phyloP scores from a whole-genome alignment of 2,329 filamentous ascomycete species.

The Pseudopithomyces chartarum region DNA sequence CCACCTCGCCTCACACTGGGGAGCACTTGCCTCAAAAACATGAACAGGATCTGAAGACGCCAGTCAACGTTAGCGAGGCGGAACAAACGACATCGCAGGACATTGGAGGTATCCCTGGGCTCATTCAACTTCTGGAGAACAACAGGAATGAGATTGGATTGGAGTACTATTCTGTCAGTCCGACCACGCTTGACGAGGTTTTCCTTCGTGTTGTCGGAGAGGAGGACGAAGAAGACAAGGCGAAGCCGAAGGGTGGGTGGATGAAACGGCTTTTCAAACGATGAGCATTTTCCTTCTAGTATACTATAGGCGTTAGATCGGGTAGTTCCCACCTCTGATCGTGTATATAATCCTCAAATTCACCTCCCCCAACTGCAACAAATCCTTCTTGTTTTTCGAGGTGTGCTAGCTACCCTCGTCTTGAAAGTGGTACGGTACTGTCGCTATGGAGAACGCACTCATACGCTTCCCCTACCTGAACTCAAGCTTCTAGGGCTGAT shows the following conservation, averaged over 20 bases:
- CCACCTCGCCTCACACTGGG: slow-evolving; percentile 44
- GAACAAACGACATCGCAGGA: slow-evolving; percentile 13
- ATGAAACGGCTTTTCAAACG: slow-evolving; percentile 2
- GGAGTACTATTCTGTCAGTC: slow-evolving; percentile 84
- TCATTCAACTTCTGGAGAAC: slow-evolving; percentile 76
- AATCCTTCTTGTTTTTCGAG: no score
- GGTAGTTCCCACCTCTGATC: background rate
- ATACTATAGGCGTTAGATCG: background rate
- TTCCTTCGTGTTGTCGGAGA: slow-evolving; percentile 83
- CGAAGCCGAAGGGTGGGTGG: slow-evolving; percentile 15
- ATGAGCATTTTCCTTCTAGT: background rate
- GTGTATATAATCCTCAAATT: background rate
- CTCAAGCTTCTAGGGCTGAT: no score
- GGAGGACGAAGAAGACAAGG: slow-evolving; percentile 67
- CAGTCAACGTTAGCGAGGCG: slow-evolving; percentile 26
- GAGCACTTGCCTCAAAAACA: slow-evolving; percentile 7
- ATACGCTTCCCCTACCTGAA: no score
- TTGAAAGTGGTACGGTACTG: no score
- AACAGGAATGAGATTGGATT: slow-evolving; percentile 71
- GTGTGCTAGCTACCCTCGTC: no score
- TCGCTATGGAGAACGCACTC: no score
- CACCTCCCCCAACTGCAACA: no score
- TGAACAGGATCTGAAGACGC: slow-evolving; percentile 17
- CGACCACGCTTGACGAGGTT: slow-evolving; percentile 88
- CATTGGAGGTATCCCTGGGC: slow-evolving; percentile 62